phyloP scores from a whole-genome alignment of 2,329 filamentous ascomycete genomes.

The Pseudogymnoascus sp. region DNA sequence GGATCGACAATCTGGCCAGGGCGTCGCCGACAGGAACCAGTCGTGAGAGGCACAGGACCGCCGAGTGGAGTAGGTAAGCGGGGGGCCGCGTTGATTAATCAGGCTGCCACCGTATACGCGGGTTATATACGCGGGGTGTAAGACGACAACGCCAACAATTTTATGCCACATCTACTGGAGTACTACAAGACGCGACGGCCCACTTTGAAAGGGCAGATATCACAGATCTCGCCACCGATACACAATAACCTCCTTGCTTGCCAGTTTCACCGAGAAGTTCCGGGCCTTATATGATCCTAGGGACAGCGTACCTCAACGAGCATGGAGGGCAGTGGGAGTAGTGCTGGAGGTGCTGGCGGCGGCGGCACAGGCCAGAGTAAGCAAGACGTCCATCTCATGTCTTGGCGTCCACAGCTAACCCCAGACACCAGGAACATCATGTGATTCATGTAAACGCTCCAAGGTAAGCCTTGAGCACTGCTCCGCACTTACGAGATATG shows the following conservation, averaged over 20 bases:
- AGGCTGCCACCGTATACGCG: neutral
- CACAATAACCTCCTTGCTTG: slow-evolving; percentile 1
- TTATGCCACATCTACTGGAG: neutral
- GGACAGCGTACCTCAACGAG: neutral
- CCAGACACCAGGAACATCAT: slow-evolving; percentile 16
- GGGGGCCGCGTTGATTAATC: neutral
- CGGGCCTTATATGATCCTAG: neutral
- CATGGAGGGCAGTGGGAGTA: slow-evolving; percentile 4
- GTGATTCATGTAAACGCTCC: slow-evolving; percentile 21
- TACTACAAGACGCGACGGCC: neutral
- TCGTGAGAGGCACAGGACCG: neutral
- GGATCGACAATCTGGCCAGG: neutral
- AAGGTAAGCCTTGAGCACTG: slow-evolving; percentile 14
- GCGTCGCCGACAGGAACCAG: neutral
- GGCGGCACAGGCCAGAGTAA: neutral
- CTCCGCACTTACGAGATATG: neutral
- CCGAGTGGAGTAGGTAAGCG: neutral
- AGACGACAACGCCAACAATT: neutral
- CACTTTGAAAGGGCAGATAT: neutral
- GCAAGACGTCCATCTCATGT: neutral
- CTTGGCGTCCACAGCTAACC: neutral
- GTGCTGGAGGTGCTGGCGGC: neutral
- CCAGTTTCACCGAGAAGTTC: neutral
- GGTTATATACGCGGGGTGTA: neutral
- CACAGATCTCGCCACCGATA: neutral